Base-by-base conservation (phyloP, 2,329 filamentous ascomycete species). In the Colletotrichum destructivum region DNA sequence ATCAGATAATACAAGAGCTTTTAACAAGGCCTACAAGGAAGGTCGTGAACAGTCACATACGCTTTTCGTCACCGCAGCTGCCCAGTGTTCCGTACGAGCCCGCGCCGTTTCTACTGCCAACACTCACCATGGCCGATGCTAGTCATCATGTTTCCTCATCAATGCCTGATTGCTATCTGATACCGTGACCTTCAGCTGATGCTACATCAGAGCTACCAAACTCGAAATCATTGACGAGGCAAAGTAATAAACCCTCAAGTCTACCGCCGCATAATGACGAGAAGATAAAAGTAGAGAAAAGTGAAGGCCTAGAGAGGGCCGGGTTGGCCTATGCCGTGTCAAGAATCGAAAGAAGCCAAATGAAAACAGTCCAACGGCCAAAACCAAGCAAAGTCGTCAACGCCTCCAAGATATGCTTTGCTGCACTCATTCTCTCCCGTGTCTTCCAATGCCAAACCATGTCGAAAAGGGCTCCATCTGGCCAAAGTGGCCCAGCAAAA, bases 301-400 rank as follows among this genome's bases (percentile, higher is more conserved):
- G 12, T 2, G 12, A 52, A 42, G 31, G 9, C 31, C 31, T 35
- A 35, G 31, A 35, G 9, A 35, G 31, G 31, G 49, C 55, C 42
- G 31, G 23, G 21, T 42, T 47, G 51, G 38, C 59, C 54, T 38
- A 54, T 62, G 44, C 60, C 52, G 51, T 66, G n/a, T 42, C 40
- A 51, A n/a, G 57, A 65, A 56, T 49, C 67, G n/a, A 38, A 62
- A 42, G 21, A n/a, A 62, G 44, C 44, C 31, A 59, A 69, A 35
- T 2, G 40, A 49, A 15, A 18, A 12, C 44, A 18, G 15, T 59
- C 49, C 15, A 26, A 49, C 46, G 21, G 46, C 57, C 38, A 23
- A 63, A 61, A 56, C 64, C 59, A 69, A 51, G 57, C 69, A 69
- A 40, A 38, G 54, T 46, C 69, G 60, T 69, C 69, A 69, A 64